Conservation (phyloP, 139 green algal species). For the Micractinium sp. region DNA sequence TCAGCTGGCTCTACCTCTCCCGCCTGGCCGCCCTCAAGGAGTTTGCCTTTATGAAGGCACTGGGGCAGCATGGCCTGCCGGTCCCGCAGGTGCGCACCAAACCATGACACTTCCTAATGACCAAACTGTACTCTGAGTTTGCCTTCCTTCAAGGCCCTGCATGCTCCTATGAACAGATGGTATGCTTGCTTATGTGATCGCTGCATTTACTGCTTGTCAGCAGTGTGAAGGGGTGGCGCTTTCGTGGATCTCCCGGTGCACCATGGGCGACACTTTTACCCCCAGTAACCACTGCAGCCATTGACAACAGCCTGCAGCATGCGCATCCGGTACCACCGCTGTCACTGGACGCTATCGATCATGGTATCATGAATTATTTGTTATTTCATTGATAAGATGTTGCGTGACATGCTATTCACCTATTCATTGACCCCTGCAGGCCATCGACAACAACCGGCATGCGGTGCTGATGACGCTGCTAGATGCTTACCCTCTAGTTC, state of each 20-base stretch:
- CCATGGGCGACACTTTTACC: no score
- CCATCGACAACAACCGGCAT: slow-evolving; percentile 95
- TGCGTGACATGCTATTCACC: no score
- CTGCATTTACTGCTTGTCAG: no score
- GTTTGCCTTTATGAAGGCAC: slow-evolving; percentile 97
- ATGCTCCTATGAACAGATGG: no score
- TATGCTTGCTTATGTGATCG: no score
- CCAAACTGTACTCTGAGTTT: no score
- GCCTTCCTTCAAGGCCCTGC: no score
- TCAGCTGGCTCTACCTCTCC: slow-evolving; percentile 96
- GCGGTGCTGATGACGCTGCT: slow-evolving; percentile 95
- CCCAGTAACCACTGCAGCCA: no score
- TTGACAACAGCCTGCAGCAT: not conserved
- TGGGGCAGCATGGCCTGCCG: slow-evolving; percentile 89
- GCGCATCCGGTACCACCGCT: not conserved
- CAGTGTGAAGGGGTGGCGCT: no score
- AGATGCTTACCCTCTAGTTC: slow-evolving; percentile 79
- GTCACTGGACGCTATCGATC: not conserved
- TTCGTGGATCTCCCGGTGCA: no score
- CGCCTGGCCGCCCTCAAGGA: slow-evolving; percentile 95
- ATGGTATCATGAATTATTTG: not conserved
- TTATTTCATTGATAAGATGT: no score
- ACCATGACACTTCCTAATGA: no score
- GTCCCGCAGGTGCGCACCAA: slow-evolving; percentile 71
- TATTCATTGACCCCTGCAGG: slow-evolving; percentile 20